phyloP scores from a whole-genome alignment of 2,329 filamentous ascomycete genomes.

The Tolypocladium inflatum region DNA sequence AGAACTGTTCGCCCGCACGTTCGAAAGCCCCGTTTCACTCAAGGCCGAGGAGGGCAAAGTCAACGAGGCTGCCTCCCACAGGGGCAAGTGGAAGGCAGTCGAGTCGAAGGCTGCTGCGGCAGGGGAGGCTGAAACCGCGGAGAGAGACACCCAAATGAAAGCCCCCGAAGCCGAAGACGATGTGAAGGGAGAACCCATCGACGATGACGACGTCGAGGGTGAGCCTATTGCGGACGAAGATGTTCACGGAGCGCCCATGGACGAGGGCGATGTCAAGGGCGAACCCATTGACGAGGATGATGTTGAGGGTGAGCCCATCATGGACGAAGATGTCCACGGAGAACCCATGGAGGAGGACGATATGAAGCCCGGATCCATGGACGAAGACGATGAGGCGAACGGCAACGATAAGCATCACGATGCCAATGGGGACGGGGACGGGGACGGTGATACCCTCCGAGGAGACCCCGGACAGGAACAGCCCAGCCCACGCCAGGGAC shows the following conservation, averaged over 20 bases:
- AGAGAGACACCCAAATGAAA: slow-evolving; percentile 29
- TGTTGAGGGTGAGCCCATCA: slow-evolving; percentile 33
- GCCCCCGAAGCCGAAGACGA: slow-evolving; percentile 30
- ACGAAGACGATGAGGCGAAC: slow-evolving; percentile 32
- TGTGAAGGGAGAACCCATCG: slow-evolving; percentile 32
- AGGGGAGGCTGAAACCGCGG: slow-evolving; percentile 14
- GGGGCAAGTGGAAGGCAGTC: slow-evolving; percentile 40
- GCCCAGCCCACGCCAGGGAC: neutral
- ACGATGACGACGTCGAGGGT: slow-evolving; percentile 39
- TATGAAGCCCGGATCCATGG: slow-evolving; percentile 26
- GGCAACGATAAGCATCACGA: slow-evolving; percentile 16
- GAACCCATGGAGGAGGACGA: slow-evolving; percentile 33
- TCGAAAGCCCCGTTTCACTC: slow-evolving; percentile 55
- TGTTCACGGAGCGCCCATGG: slow-evolving; percentile 34
- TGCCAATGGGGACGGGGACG: neutral
- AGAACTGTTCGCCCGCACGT: slow-evolving; percentile 58
- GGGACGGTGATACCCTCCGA: neutral
- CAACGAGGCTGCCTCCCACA: slow-evolving; percentile 18
- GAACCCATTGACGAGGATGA: slow-evolving; percentile 38
- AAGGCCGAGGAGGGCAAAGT: slow-evolving; percentile 19
- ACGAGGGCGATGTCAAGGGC: slow-evolving; percentile 29
- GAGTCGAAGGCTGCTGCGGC: slow-evolving; percentile 22
- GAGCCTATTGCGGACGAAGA: slow-evolving; percentile 33
- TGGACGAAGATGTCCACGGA: slow-evolving; percentile 24
- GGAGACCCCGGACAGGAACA: neutral